These are phyloP conservation scores for Tetracladium setigerum DNA, from an alignment of 495 filamentous ascomycete genomes.

Conservation along the genomic window DNA sequence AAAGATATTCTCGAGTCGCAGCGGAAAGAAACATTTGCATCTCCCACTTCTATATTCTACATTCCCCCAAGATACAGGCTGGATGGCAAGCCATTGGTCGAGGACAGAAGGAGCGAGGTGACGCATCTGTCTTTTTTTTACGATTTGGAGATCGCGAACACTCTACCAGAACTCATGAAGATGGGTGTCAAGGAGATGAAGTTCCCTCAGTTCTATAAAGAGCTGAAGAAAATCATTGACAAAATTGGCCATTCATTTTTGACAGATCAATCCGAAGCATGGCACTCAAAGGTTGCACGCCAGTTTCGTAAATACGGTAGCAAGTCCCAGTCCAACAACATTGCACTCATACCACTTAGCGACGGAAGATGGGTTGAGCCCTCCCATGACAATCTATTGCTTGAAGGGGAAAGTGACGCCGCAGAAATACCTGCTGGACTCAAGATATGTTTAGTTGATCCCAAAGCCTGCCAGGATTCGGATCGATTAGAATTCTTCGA, in stretches of 20 bases:
- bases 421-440: neutral
- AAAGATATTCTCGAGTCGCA: constrained; percentile 1
- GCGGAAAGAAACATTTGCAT: neutral
- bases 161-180: constrained; percentile 1
- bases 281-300: constrained; percentile 6
- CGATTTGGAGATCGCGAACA: constrained; percentile 3
- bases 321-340: neutral
- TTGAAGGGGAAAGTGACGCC: constrained; percentile 3
- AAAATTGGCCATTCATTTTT: constrained; percentile 2
- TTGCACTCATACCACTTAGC: constrained; percentile 1
- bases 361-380: constrained; percentile 3
- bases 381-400: constrained; percentile 1
- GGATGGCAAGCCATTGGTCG: constrained; percentile 6
- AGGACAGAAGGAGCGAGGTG: neutral
- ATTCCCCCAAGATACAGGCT: constrained; percentile 4
- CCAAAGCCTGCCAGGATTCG: constrained; percentile 2
- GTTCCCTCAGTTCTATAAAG: constrained; percentile 1
- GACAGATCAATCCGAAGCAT: neutral
- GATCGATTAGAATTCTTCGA: constrained; percentile 4
- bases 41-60: constrained; percentile 5
- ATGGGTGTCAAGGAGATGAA: constrained; percentile 4
- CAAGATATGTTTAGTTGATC: constrained; percentile 6
- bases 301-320: neutral
- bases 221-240: neutral
- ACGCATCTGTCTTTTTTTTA: constrained; percentile 7